Percentiles rank a stretch among this genome's conserved stretches.
Evolutionary conservation across 805 yeast genomes (phyloP).

Genomic region (Yamadazyma akitaensis): DNA sequence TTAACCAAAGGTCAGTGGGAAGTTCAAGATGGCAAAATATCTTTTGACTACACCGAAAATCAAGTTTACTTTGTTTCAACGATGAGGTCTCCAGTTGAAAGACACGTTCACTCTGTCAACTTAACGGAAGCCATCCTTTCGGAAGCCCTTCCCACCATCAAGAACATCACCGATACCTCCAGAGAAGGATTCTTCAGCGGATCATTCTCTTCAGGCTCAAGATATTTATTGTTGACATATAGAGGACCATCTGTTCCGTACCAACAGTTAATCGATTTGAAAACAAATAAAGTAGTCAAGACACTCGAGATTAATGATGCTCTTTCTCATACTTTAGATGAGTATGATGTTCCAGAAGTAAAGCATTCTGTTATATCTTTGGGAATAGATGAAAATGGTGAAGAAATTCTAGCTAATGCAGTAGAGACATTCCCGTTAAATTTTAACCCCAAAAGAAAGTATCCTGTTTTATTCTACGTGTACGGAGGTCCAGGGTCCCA

Average conservation of each 20-base stretch:
- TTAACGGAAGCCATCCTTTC: slow-evolving; percentile 33
- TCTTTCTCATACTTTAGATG: slow-evolving; percentile 33
- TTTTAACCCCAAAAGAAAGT: slow-evolving; percentile 59
- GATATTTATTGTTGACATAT: slow-evolving; percentile 68
- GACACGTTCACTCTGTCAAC: slow-evolving; percentile 74
- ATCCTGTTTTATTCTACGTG: slow-evolving; percentile 85
- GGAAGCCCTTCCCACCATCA: slow-evolving; percentile 50
- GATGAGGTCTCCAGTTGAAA: slow-evolving; percentile 71
- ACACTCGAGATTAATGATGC: slow-evolving; percentile 47
- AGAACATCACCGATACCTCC: slow-evolving; percentile 26
- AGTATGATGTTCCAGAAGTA: slow-evolving; percentile 57
- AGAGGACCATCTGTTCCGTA: slow-evolving; percentile 78
- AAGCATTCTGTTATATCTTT: slow-evolving; percentile 52
- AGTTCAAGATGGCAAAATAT: slow-evolving; percentile 66
- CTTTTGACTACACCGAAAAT: slow-evolving; percentile 47
- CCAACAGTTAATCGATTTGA: slow-evolving; percentile 60
- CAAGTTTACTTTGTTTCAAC: slow-evolving; percentile 67
- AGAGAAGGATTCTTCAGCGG: slow-evolving; percentile 65
- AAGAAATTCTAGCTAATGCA: slow-evolving; percentile 53
- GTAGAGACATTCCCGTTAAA: slow-evolving; percentile 74
- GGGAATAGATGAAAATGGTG: slow-evolving; percentile 46
- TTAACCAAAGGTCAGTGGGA: slow-evolving; percentile 82
- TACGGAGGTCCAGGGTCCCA: slow-evolving; percentile 98
- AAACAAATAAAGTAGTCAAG: slow-evolving; percentile 29
- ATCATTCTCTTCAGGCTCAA: slow-evolving; percentile 75